Conservation (phyloP, 2,329 filamentous ascomycete species). For the Colletotrichum truncatum region DNA sequence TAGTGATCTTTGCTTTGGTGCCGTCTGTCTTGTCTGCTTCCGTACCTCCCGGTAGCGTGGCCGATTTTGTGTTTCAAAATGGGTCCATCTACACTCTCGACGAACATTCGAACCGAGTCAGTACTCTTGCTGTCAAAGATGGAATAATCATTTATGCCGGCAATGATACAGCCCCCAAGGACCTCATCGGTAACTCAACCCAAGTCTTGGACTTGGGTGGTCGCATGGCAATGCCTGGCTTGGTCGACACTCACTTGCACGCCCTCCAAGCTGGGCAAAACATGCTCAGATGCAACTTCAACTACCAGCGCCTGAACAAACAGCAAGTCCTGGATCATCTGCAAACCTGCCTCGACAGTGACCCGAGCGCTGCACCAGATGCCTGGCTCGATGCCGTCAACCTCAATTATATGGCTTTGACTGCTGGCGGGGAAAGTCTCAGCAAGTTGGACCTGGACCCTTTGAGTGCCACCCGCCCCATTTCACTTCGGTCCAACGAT, state of each 20-base stretch:
- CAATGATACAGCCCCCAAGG: constrained; percentile 26
- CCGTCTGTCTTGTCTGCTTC: too few relatives aligned
- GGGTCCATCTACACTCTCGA: constrained; percentile 38
- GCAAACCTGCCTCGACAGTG: not conserved
- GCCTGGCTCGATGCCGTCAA: constrained; percentile 39
- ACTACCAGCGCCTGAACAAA: constrained; percentile 35
- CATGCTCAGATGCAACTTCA: constrained; percentile 38
- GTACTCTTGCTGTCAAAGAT: constrained; percentile 33
- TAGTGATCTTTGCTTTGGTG: too few relatives aligned
- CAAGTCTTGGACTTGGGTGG: constrained; percentile 37
- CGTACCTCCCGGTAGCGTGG: too few relatives aligned
- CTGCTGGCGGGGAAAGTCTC: constrained; percentile 1
- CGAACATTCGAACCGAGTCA: constrained; percentile 17
- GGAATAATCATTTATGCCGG: constrained; percentile 36
- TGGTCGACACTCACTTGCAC: constrained; percentile 39
- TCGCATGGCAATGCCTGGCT: constrained; percentile 39
- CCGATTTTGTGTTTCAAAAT: constrained; percentile 37
- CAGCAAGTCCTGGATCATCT: constrained; percentile 31
- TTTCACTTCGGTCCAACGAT: constrained; percentile 1
- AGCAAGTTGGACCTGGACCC: constrained; percentile 17
- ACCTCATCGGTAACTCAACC: constrained; percentile 35
- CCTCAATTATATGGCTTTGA: constrained; percentile 7
- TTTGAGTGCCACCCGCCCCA: not conserved
- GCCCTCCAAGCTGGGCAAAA: constrained; percentile 35
- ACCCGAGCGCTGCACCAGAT: constrained; percentile 2